Conservation (phyloP, 208 protist species). For the Leishmania tropica region DNA sequence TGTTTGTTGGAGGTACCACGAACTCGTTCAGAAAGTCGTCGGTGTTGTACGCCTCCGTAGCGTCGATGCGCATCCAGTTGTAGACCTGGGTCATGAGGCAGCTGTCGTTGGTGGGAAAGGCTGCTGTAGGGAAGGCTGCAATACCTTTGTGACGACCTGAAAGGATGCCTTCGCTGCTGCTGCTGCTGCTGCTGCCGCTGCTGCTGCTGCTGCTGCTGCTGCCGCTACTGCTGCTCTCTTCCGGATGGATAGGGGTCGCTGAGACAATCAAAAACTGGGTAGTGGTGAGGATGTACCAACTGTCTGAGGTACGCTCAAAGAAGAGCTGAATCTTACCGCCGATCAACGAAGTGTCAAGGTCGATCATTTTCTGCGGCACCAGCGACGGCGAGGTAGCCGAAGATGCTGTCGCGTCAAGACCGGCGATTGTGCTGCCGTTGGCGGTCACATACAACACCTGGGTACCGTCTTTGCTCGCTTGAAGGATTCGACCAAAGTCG, state of each 20-base stretch:
- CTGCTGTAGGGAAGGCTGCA: conserved; percentile 37
- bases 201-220: too few relatives aligned
- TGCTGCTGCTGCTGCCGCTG: too few relatives aligned
- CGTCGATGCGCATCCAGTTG: conserved; percentile 46
- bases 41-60: conserved; percentile 40
- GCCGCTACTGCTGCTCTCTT: not conserved
- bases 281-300: conserved; percentile 29
- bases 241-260: conserved; percentile 5
- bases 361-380: not conserved
- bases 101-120: conserved; percentile 41
- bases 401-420: conserved; percentile 13
- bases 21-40: conserved; percentile 55
- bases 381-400: not conserved
- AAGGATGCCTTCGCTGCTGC: not conserved
- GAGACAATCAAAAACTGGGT: conserved; percentile 23
- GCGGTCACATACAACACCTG: conserved; percentile 17
- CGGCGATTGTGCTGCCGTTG: conserved; percentile 10
- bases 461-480: conserved; percentile 14
- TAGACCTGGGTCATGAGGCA: conserved; percentile 60
- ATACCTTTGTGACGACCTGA: conserved; percentile 14
- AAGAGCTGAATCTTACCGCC: conserved; percentile 5
- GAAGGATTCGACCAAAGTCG: conserved; percentile 8
- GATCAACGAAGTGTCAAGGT: not conserved
- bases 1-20: conserved; percentile 27
- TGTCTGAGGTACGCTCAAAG: conserved; percentile 14